A percentile compares a stretch with the other conserved stretches of the same genome.
Evolutionary conservation across 768 basidiomycete species (phyloP).

Genomic region (Lyophyllum decastes): DNA sequence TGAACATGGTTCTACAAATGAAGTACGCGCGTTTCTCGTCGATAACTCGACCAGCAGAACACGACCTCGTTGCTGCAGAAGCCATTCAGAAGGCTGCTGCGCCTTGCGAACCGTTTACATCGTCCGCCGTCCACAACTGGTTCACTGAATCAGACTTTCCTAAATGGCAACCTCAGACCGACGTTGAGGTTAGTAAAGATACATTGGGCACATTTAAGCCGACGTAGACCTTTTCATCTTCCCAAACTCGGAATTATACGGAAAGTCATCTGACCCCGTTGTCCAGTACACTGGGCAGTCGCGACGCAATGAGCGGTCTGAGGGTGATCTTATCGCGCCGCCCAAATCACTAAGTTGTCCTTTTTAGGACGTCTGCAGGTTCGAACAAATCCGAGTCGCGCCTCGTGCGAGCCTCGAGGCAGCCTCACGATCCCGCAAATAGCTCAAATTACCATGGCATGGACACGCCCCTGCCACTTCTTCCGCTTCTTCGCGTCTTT

Average conservation of each 20-base stretch:
- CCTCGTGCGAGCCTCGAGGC: slow-evolving; percentile 16
- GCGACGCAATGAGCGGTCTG: background rate
- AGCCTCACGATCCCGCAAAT: background rate
- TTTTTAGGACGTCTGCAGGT: background rate
- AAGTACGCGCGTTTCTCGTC: too few species aligned
- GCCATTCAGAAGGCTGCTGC: too few species aligned
- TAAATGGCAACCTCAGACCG: too few species aligned
- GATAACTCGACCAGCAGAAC: too few species aligned
- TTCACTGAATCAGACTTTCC: too few species aligned
- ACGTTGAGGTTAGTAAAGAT: too few species aligned
- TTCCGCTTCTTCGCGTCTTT: background rate
- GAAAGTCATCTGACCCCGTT: background rate
- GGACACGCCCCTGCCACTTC: background rate
- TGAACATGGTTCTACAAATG: too few species aligned
- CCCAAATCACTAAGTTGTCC: background rate
- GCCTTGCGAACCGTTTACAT: too few species aligned
- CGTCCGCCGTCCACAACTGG: too few species aligned
- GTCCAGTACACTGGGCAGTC: background rate
- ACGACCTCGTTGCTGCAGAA: too few species aligned
- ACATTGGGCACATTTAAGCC: background rate
- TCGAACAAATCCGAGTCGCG: background rate
- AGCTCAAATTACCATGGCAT: background rate
- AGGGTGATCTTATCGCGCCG: slow-evolving; percentile 1
- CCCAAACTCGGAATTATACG: background rate
- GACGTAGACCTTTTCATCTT: background rate